These are phyloP conservation scores for Pythium periplocum DNA, from an alignment of 352 stramenopile species.

Conservation along the genomic window DNA sequence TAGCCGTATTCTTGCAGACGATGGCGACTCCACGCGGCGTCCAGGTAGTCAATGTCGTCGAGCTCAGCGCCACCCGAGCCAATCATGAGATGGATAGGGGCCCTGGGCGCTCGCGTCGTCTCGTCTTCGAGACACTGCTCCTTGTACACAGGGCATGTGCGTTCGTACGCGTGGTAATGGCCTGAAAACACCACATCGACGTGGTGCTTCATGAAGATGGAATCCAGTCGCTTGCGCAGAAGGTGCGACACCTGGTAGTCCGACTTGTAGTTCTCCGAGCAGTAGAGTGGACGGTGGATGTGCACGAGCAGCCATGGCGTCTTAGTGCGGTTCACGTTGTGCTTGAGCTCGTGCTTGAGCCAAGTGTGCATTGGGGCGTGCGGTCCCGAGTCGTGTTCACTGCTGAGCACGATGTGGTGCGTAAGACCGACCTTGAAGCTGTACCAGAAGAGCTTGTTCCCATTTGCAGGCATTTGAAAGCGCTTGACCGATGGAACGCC, in stretches of 20 bases:
- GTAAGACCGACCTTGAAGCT: constrained; percentile 21
- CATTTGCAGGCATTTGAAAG: constrained; percentile 45
- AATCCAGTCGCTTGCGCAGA: constrained; percentile 16
- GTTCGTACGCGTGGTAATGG: constrained; percentile 32
- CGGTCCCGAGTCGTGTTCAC: constrained; percentile 24
- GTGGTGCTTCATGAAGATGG: constrained; percentile 16
- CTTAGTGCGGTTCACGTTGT: constrained; percentile 20
- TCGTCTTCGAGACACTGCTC: constrained; percentile 13
- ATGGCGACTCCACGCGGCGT: constrained; percentile 19
- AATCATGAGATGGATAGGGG: constrained; percentile 36
- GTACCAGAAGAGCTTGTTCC: constrained; percentile 28
- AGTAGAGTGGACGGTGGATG: constrained; percentile 27
- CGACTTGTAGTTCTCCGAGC: constrained; percentile 11
- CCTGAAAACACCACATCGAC: constrained; percentile 26
- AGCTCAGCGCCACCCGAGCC: constrained; percentile 35
- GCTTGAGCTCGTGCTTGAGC: constrained; percentile 21
- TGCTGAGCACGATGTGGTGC: constrained; percentile 24
- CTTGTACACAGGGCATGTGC: constrained; percentile 23
- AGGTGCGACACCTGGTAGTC: constrained; percentile 16
- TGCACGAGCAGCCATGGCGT: constrained; percentile 31
- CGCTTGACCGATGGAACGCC: constrained; percentile 50
- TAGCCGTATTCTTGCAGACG: constrained; percentile 31
- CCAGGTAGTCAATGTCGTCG: constrained; percentile 25
- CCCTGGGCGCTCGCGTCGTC: constrained; percentile 10
- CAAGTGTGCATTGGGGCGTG: constrained; percentile 23